Evolutionary conservation across 495 filamentous ascomycete genomes (phyloP).

Genomic region (Penicillium pancosmium): DNA sequence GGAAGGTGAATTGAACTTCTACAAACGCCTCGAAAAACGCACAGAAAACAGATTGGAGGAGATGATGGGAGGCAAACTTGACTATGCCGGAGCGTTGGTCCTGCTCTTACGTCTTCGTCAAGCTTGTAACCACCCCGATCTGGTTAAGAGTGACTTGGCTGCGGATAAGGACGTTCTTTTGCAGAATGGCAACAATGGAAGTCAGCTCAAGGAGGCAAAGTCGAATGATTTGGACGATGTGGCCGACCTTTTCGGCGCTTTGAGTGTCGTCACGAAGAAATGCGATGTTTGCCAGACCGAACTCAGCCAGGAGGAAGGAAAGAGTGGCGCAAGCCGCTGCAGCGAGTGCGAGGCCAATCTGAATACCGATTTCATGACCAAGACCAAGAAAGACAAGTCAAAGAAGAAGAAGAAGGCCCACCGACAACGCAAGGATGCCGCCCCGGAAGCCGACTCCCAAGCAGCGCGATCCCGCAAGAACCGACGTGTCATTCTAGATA

Average conservation of each 20-base stretch:
- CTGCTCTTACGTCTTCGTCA: conserved; percentile 86
- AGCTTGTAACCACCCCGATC: conserved; percentile 88
- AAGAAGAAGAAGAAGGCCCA: conserved; percentile 46
- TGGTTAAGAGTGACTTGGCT: conserved; percentile 80
- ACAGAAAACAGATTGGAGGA: conserved; percentile 83
- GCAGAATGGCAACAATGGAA: conserved; percentile 53
- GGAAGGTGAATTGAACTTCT: conserved; percentile 78
- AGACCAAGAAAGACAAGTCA: conserved; percentile 49
- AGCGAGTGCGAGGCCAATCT: conserved; percentile 73
- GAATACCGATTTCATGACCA: conserved; percentile 39
- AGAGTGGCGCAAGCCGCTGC: conserved; percentile 66
- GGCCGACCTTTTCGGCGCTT: conserved; percentile 79
- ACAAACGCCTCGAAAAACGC: conserved; percentile 77
- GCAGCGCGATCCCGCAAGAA: conserved; percentile 51
- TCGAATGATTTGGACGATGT: conserved; percentile 75
- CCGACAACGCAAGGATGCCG: conserved; percentile 36
- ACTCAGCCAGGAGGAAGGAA: conserved; percentile 60
- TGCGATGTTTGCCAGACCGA: conserved; percentile 87
- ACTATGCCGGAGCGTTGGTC: conserved; percentile 84
- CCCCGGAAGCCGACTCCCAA: conserved; percentile 27
- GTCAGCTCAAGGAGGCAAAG: conserved; percentile 51
- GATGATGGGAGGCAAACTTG: conserved; percentile 80
- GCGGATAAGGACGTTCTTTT: conserved; percentile 84
- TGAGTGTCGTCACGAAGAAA: conserved; percentile 78
- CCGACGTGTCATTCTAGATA: conserved; percentile 59